Percentiles rank a stretch among this genome's conserved stretches.
phyloP scores from a whole-genome alignment of 805 yeast species.

The Millerago galiae region DNA sequence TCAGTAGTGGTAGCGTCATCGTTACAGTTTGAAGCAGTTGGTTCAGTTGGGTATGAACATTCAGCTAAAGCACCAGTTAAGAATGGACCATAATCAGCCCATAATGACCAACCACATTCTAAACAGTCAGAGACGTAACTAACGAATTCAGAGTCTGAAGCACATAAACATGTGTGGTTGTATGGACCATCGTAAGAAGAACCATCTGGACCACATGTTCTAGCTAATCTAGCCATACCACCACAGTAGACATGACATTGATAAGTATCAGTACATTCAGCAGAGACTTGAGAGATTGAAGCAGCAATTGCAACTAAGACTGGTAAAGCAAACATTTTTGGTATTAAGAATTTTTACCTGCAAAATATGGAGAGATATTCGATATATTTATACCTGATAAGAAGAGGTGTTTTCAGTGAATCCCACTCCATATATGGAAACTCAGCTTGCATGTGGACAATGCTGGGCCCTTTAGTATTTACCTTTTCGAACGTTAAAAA shows the following conservation, averaged over 20 bases:
- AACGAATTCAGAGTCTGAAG: constrained; percentile 1
- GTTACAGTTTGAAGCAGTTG: constrained; percentile 5
- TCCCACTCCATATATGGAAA: too few relatives aligned
- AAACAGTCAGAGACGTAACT: constrained; percentile 3
- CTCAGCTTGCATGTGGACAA: too few relatives aligned
- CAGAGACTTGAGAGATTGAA: neutral
- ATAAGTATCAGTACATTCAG: constrained; percentile 3
- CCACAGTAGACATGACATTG: constrained; percentile 6
- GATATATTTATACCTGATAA: neutral
- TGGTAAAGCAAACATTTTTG: constrained; percentile 1
- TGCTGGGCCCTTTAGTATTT: too few relatives aligned
- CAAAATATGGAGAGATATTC: neutral
- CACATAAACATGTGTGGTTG: constrained; percentile 7
- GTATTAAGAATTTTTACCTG: neutral
- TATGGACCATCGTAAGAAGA: constrained; percentile 6
- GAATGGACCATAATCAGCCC: constrained; percentile 4
- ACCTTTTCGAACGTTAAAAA: too few relatives aligned
- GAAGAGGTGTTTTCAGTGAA: too few relatives aligned
- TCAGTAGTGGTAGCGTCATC: neutral
- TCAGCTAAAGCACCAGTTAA: constrained; percentile 2
- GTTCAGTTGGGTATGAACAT: constrained; percentile 6
- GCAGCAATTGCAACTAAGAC: constrained; percentile 1
- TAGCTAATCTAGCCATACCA: constrained; percentile 5
- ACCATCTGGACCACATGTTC: constrained; percentile 5
- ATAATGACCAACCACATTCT: constrained; percentile 10